Base-by-base conservation (phyloP, 2,329 filamentous ascomycete species). In the Aulographum hederae region DNA sequence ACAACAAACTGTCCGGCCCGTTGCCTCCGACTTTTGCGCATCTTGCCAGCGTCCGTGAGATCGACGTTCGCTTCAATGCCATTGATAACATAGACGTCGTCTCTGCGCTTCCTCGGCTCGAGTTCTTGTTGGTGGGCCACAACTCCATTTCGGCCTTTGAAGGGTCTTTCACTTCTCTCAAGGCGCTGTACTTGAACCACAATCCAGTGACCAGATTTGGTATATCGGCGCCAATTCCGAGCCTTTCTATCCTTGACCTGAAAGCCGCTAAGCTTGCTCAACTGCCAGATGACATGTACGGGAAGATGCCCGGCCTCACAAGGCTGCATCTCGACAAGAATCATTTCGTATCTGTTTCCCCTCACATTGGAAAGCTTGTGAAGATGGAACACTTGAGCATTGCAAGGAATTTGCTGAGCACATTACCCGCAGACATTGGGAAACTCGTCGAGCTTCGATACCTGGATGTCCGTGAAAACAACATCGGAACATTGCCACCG, bases 181-280 rank as follows among this genome's bases (percentile, higher is more conserved):
- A 84, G 34, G 75, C 78, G 25, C 61, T 98, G 34, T 81, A 86
- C 46, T 63, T 98, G 39, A 93, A 98, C 50, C 85, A 89, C 38
- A 95, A 93, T 47, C 89, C 89, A 1, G 72, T 98, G 38, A 95
- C 89, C 12, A 81, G 84, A 38, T 98, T 98, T 41, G 81, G 91
- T 43, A 69, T 98, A 26, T 70, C 68, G 30, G 64, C 69, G 20
- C 67, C 78, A 2, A 72, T 92, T 12, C 78, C 81, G 12, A 86
- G 81, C 0, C 58, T 98, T 19, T 86, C 82, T 39, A 73, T 76
- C 13, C 64, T 98, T 32, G 95, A 93, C 45, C 63, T 98, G 34
- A 89, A 85, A 5, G 86, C 84, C 33, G 84, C 79, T 4, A 93
- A 95, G 52, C 61, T 98, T 27, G 79, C 85, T 2, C 81, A 84